These are phyloP conservation scores for Mycena galopus DNA, from an alignment of 768 basidiomycete genomes.

Conservation along the genomic window DNA sequence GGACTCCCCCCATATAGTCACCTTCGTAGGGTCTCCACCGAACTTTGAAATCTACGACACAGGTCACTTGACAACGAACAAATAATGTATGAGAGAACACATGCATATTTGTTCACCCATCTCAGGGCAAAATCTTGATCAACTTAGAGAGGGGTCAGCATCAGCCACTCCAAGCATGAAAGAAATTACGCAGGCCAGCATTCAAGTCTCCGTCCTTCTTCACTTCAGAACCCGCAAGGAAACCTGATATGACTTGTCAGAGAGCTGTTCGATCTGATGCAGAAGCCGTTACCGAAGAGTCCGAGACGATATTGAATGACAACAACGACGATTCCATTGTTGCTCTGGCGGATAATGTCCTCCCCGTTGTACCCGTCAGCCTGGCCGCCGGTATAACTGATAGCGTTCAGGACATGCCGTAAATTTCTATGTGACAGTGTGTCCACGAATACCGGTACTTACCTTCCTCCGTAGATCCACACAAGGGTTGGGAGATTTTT, in stretches of 20 bases:
- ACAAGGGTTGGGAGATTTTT: constrained; percentile 54
- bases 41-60: constrained; percentile 37
- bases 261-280: constrained; percentile 38
- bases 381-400: constrained; percentile 48
- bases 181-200: constrained; percentile 44
- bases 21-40: constrained; percentile 40
- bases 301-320: constrained; percentile 60
- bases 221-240: constrained; percentile 46
- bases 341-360: constrained; percentile 52
- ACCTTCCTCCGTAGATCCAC: constrained; percentile 58
- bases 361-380: constrained; percentile 48
- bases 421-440: background rate
- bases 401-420: constrained; percentile 43
- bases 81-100: background rate
- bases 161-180: background rate
- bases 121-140: constrained; percentile 49
- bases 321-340: constrained; percentile 53
- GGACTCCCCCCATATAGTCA: constrained; percentile 45
- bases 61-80: background rate
- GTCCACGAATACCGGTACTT: constrained; percentile 37
- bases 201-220: constrained; percentile 47
- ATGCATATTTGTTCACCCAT: constrained; percentile 49
- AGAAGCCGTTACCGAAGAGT: constrained; percentile 44
- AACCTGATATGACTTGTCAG: constrained; percentile 44
- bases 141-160: constrained; percentile 39